Evolutionary conservation across 2,329 filamentous ascomycete genomes (phyloP), one percentile per base, ranked within the genome.

Genomic region (Thyridium curvatum): DNA sequence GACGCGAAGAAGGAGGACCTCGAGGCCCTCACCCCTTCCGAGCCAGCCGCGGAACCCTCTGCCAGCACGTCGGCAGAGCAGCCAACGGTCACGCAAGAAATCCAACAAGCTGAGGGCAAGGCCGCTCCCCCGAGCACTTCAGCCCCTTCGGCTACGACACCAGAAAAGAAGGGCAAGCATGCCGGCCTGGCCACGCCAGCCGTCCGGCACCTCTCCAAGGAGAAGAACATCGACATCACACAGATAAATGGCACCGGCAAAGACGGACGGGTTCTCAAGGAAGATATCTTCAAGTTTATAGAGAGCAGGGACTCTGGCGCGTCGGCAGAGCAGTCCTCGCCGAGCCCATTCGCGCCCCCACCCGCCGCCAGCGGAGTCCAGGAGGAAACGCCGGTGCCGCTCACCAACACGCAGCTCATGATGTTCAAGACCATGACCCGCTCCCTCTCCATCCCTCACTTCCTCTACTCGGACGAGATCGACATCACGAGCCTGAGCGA

Each of bases 381-480:
- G 59, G 67, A 66, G 39, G 93, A 97, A 61, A 84, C 80, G 8
- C 62, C 71, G 2, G 71, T 83, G 26, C 68, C 77, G 41, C 69
- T 98, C 44, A 86, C 86, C 12, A 82, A 82, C 30, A 84, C 86
- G 12, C 91, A 97, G 65, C 73, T 77, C 30, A 84, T 88, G 56
- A 98, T 98, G 93, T 97, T 95, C 79, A 96, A 94, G 68, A 77
- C 82, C 43, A 98, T 98, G 93, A 96, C 91, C 12, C 81, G 81
- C 42, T 96, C 91, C 3, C 74, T 98, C 46, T 78, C 65, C 37
- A 97, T 96, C 52, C 93, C 93, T 0, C 93, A 97, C 64, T 96
- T 98, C 65, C 78, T 97, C 44, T 98, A 94, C 66, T 84, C 88
- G 30, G 89, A 95, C 62, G 86, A 91, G 56, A 71, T 95, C 36